Conservation (phyloP, 2,329 filamentous ascomycete species). For the Lasiodiplodia sp. region DNA sequence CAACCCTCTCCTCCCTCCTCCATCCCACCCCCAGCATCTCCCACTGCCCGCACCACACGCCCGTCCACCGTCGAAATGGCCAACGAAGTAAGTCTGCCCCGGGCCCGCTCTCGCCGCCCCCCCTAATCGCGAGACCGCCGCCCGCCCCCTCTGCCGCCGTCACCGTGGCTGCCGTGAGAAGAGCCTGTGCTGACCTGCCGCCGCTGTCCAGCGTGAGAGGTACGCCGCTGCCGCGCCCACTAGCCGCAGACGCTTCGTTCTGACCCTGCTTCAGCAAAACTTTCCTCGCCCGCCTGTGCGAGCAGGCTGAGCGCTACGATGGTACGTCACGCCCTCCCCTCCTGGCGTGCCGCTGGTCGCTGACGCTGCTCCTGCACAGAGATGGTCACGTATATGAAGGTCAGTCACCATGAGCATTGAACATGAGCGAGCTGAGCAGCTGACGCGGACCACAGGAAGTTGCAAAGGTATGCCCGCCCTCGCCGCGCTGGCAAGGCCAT, state of each 20-base stretch:
- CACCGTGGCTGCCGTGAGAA: constrained; percentile 13
- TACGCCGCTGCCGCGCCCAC: constrained; percentile 41
- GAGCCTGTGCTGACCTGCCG: constrained; percentile 43
- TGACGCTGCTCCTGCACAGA: constrained; percentile 62
- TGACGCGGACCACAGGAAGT: constrained; percentile 31
- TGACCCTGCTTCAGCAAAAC: constrained; percentile 43
- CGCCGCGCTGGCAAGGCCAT: constrained; percentile 78
- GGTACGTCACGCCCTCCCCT: constrained; percentile 63
- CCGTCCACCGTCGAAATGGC: constrained; percentile 58
- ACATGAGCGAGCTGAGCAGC: constrained; percentile 16
- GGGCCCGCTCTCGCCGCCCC: constrained; percentile 44
- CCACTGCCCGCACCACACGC: constrained; percentile 33
- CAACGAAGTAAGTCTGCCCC: constrained; percentile 65
- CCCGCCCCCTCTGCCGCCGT: constrained; percentile 37
- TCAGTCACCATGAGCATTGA: constrained; percentile 25
- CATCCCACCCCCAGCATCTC: constrained; percentile 38
- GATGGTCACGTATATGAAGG: constrained; percentile 99
- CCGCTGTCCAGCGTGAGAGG: constrained; percentile 56
- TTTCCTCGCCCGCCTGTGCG: constrained; percentile 94
- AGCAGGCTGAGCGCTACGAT: constrained; percentile 99
- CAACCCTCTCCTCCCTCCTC: constrained; percentile 30
- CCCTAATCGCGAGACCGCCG: constrained; percentile 38
- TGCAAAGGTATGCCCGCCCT: constrained; percentile 30
- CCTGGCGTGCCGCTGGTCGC: constrained; percentile 17
- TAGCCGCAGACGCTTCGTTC: constrained; percentile 34